These are phyloP conservation scores for Cordyceps fumosorosea DNA, from an alignment of 2,329 filamentous ascomycete species.

Conservation along the genomic window DNA sequence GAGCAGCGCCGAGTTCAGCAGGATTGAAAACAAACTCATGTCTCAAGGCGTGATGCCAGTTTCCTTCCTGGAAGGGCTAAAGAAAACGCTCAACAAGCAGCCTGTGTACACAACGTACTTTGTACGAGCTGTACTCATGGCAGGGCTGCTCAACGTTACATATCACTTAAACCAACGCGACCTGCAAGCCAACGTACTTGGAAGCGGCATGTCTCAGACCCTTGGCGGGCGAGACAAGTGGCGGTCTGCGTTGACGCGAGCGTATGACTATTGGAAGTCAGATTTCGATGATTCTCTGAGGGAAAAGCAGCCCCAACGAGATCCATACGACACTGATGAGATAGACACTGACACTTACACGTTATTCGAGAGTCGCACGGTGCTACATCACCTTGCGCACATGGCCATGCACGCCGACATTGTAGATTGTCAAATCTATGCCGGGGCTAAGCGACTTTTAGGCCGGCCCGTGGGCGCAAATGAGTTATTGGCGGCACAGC, in stretches of 20 bases:
- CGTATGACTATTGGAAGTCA: slow-evolving; percentile 89
- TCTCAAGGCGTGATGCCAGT: slow-evolving; percentile 78
- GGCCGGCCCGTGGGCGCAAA: slow-evolving; percentile 77
- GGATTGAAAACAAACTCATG: slow-evolving; percentile 73
- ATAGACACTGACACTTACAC: slow-evolving; percentile 53
- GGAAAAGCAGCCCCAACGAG: slow-evolving; percentile 44
- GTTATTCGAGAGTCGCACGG: slow-evolving; percentile 81
- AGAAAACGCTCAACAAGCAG: slow-evolving; percentile 79
- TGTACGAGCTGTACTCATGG: slow-evolving; percentile 88
- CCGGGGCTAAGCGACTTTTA: slow-evolving; percentile 75
- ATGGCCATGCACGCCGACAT: slow-evolving; percentile 98
- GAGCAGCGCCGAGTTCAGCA: slow-evolving; percentile 77
- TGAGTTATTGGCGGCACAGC: slow-evolving; percentile 72
- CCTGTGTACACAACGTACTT: slow-evolving; percentile 88
- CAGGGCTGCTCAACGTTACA: slow-evolving; percentile 83
- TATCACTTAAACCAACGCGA: slow-evolving; percentile 98
- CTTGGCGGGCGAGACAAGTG: slow-evolving; percentile 87
- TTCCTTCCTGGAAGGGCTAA: slow-evolving; percentile 85
- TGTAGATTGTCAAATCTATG: slow-evolving; percentile 95
- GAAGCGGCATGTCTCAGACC: slow-evolving; percentile 62
- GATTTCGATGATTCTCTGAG: slow-evolving; percentile 81
- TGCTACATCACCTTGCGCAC: slow-evolving; percentile 87
- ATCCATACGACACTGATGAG: slow-evolving; percentile 50
- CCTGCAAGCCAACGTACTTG: slow-evolving; percentile 82
- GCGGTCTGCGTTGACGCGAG: slow-evolving; percentile 75